A percentile compares a stretch with the other conserved stretches of the same genome.
phyloP scores from a whole-genome alignment of 1,139 yeast genomes.

The Maudiozyma humilis region DNA sequence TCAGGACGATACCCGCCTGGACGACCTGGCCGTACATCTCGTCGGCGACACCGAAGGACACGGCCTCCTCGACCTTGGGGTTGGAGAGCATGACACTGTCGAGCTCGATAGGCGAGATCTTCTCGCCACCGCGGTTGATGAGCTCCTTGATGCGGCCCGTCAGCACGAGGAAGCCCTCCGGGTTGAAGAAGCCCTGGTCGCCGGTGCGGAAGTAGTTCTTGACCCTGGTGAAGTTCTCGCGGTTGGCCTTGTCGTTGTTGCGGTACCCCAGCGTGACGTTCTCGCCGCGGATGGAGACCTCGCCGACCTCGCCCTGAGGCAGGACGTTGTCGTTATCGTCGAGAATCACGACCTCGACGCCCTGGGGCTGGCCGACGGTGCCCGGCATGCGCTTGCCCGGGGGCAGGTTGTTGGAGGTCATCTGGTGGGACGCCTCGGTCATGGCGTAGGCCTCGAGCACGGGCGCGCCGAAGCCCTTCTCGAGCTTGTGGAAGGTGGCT shows the following conservation, averaged over 20 bases:
- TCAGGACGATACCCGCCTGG: constrained; percentile 54
- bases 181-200: constrained; percentile 56
- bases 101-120: constrained; percentile 58
- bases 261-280: constrained; percentile 66
- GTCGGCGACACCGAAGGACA: constrained; percentile 56
- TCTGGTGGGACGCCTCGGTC: constrained; percentile 68
- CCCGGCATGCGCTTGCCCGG: constrained; percentile 58
- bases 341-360: constrained; percentile 51
- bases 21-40: constrained; percentile 59
- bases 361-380: constrained; percentile 64
- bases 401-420: constrained; percentile 61
- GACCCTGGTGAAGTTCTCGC: constrained; percentile 48
- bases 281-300: constrained; percentile 54
- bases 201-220: constrained; percentile 61
- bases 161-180: constrained; percentile 48
- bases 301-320: constrained; percentile 49
- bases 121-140: constrained; percentile 64
- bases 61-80: constrained; percentile 57
- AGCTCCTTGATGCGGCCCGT: constrained; percentile 63
- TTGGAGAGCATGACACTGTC: constrained; percentile 50
- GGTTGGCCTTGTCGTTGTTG: constrained; percentile 59
- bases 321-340: constrained; percentile 41
- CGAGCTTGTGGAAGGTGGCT: constrained; percentile 47
- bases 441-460: constrained; percentile 70
- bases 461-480: constrained; percentile 49